Conservation (phyloP, 768 basidiomycete species). For the Dictyophora rubrovolvata region DNA sequence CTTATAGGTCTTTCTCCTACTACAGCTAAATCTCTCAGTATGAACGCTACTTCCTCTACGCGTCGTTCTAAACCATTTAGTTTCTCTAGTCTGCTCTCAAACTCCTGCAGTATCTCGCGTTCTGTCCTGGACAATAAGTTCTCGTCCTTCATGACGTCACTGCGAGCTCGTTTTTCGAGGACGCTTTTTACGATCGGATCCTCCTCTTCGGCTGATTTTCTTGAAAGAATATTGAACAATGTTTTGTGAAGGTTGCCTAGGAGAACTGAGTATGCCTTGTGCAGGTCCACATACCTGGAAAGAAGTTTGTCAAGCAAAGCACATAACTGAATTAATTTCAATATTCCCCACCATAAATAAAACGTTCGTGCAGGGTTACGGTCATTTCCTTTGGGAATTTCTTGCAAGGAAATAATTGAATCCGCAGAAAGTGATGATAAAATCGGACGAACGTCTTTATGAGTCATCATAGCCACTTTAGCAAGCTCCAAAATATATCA, state of each 20-base stretch:
- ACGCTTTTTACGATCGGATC: slow-evolving; percentile 56
- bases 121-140: slow-evolving; percentile 63
- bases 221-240: slow-evolving; percentile 70
- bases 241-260: slow-evolving; percentile 81
- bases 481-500: slow-evolving; percentile 52
- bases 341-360: slow-evolving; percentile 67
- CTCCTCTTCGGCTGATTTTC: slow-evolving; percentile 65
- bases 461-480: slow-evolving; percentile 86
- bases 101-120: slow-evolving; percentile 58
- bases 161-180: slow-evolving; percentile 71
- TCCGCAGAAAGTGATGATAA: slow-evolving; percentile 72
- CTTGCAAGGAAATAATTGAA: slow-evolving; percentile 81
- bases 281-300: slow-evolving; percentile 78
- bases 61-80: slow-evolving; percentile 73
- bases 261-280: slow-evolving; percentile 70
- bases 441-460: slow-evolving; percentile 75
- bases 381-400: slow-evolving; percentile 84
- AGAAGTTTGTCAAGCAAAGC: slow-evolving; percentile 11
- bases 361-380: slow-evolving; percentile 82
- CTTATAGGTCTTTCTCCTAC: slow-evolving; percentile 1
- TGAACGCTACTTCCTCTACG: slow-evolving; percentile 82
- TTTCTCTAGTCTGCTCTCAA: slow-evolving; percentile 67
- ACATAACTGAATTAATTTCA: not conserved
- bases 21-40: slow-evolving; percentile 63
- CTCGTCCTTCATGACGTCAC: slow-evolving; percentile 74